A percentile compares a stretch with the other conserved stretches of the same genome.
These are phyloP conservation scores for Moesziomyces antarcticus DNA, from an alignment of 1,284 basidiomycete genomes.

Conservation along the genomic window DNA sequence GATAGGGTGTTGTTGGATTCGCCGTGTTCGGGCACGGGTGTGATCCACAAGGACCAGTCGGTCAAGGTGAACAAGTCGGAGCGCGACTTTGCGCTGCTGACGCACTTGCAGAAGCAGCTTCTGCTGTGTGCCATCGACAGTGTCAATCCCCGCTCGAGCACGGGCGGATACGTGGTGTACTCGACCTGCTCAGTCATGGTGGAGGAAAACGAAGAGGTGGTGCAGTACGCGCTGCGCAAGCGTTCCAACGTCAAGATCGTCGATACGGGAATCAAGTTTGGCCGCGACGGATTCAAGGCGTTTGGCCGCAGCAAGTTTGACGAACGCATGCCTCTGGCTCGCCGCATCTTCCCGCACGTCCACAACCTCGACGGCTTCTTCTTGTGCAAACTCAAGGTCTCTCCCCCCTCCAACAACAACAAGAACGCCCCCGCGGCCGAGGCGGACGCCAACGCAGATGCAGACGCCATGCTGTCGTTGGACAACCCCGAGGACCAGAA, in stretches of 20 bases:
- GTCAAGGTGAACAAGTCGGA: conserved; percentile 99
- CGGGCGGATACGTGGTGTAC: conserved; percentile 95
- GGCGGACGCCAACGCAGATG: not conserved
- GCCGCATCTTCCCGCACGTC: conserved; percentile 66
- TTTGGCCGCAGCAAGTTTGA: conserved; percentile 91
- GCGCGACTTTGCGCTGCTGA: conserved; percentile 87
- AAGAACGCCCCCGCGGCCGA: conserved; percentile 2
- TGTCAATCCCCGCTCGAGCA: conserved; percentile 85
- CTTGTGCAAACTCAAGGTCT: conserved; percentile 95
- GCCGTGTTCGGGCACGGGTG: conserved; percentile 97
- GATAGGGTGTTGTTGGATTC: conserved; percentile 96
- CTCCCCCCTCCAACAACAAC: conserved; percentile 46
- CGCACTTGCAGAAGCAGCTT: conserved; percentile 97
- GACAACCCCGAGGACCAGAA: conserved; percentile 47
- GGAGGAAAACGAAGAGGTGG: conserved; percentile 97
- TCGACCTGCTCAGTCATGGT: conserved; percentile 98
- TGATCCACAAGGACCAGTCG: conserved; percentile 96
- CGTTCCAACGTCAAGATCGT: conserved; percentile 94
- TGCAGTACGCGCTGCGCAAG: conserved; percentile 97
- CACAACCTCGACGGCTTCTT: conserved; percentile 94
- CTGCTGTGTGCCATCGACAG: conserved; percentile 98
- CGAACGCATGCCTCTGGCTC: conserved; percentile 74
- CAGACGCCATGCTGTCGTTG: conserved; percentile 22
- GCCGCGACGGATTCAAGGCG: conserved; percentile 87
- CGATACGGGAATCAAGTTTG: conserved; percentile 91